Conservation (phyloP, 495 filamentous ascomycete genomes). For the Daldinia loculata region DNA sequence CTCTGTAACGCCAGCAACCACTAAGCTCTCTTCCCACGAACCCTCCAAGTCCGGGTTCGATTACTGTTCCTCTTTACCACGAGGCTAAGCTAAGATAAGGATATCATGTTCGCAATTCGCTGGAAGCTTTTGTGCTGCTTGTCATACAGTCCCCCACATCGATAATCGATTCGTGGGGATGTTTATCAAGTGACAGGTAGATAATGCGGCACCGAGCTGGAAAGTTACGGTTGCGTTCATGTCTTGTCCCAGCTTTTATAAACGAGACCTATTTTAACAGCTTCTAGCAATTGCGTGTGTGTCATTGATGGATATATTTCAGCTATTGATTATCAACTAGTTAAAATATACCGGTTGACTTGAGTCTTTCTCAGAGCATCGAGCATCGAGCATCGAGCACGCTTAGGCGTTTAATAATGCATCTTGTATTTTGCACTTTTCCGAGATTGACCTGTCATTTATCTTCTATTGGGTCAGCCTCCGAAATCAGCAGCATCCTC, state of each 20-base stretch:
- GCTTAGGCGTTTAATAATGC: not conserved
- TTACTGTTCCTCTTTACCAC: not conserved
- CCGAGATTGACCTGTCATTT: slow-evolving; percentile 24
- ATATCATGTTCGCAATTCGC: not conserved
- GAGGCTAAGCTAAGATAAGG: not conserved
- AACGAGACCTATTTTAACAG: too few relatives aligned
- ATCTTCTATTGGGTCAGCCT: slow-evolving; percentile 5
- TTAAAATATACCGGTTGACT: too few relatives aligned
- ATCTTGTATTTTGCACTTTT: not conserved
- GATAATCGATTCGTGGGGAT: not conserved
- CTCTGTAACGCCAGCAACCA: not conserved
- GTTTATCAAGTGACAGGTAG: not conserved
- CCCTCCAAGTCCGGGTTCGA: not conserved
- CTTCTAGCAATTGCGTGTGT: too few relatives aligned
- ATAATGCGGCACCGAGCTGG: not conserved
- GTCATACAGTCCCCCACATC: not conserved
- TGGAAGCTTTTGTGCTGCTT: not conserved
- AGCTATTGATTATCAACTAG: too few relatives aligned
- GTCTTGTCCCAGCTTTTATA: not conserved
- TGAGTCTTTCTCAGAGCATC: too few relatives aligned
- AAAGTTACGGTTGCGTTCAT: not conserved
- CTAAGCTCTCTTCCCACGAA: not conserved
- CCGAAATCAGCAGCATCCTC: slow-evolving; percentile 11
- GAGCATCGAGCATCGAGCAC: too few relatives aligned
- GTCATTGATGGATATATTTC: too few relatives aligned